Percentiles rank a stretch among this genome's conserved stretches.
phyloP scores from a whole-genome alignment of 129 eudicot genomes.

The Centella asiatica region DNA sequence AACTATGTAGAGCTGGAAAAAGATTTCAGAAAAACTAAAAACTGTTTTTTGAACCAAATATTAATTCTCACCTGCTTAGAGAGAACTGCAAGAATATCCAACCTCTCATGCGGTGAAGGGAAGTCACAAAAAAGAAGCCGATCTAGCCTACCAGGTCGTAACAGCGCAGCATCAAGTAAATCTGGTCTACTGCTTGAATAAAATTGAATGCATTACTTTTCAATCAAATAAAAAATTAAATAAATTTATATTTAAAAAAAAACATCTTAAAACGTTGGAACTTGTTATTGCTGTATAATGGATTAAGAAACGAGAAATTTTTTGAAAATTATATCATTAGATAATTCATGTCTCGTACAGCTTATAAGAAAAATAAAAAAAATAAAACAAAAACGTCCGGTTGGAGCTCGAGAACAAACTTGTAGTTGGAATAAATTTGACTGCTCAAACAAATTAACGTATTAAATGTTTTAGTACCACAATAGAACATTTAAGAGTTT shows the following conservation, averaged over 20 bases:
- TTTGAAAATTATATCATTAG: no score
- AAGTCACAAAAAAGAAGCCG: slow-evolving; percentile 89
- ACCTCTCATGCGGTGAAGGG: slow-evolving; percentile 67
- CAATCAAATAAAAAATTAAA: not conserved
- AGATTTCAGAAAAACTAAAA: not conserved
- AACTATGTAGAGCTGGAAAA: no score
- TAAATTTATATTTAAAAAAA: not conserved
- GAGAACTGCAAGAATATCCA: slow-evolving; percentile 79
- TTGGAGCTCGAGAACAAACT: no score
- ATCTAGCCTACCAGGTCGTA: slow-evolving; percentile 10
- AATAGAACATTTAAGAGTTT: no score
- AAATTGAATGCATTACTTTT: slow-evolving; percentile 5
- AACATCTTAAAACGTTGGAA: not conserved
- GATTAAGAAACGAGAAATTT: no score
- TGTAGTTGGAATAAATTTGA: no score
- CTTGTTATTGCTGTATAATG: no score
- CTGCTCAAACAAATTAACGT: no score
- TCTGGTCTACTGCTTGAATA: slow-evolving; percentile 79
- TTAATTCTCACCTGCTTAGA: slow-evolving; percentile 59
- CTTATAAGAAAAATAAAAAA: no score
- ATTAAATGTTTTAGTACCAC: no score
- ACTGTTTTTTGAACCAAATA: not conserved
- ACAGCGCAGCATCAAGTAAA: slow-evolving; percentile 65
- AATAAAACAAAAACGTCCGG: no score
- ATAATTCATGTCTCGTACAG: no score